Evolutionary conservation across 768 basidiomycete species (phyloP).

Genomic region (Boletellus ananiceps): DNA sequence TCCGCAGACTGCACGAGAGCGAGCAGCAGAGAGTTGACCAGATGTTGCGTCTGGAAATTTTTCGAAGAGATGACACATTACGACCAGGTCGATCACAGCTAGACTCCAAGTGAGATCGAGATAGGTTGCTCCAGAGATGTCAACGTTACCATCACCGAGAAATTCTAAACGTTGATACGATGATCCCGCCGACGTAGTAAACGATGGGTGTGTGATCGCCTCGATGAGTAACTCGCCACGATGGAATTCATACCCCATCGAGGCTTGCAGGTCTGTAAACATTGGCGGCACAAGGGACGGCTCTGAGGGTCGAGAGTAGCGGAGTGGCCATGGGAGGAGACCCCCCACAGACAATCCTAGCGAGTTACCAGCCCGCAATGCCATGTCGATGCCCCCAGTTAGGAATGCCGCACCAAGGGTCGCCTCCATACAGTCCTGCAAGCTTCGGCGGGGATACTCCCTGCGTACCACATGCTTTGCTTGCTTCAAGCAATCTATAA

Average conservation of each 20-base stretch:
- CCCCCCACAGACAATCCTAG: constrained; percentile 76
- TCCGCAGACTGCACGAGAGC: constrained; percentile 68
- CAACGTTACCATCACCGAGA: constrained; percentile 74
- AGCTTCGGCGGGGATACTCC: constrained; percentile 57
- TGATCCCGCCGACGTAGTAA: constrained; percentile 44
- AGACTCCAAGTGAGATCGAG: constrained; percentile 9
- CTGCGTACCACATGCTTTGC: constrained; percentile 36
- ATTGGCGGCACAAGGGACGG: constrained; percentile 39
- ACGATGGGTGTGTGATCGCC: constrained; percentile 85
- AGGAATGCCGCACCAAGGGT: constrained; percentile 72
- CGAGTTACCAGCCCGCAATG: constrained; percentile 57
- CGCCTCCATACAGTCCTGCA: constrained; percentile 90
- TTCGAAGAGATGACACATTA: constrained; percentile 65
- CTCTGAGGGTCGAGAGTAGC: constrained; percentile 40
- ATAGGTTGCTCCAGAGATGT: not conserved
- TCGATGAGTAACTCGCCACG: constrained; percentile 61
- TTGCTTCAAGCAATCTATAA: constrained; percentile 26
- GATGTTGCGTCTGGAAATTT: constrained; percentile 71
- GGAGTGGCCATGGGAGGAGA: constrained; percentile 57
- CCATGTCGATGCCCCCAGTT: constrained; percentile 66
- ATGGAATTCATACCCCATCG: constrained; percentile 67
- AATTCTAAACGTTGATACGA: constrained; percentile 89
- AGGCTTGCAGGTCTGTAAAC: constrained; percentile 54
- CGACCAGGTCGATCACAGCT: constrained; percentile 71
- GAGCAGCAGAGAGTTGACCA: constrained; percentile 68